phyloP scores from a whole-genome alignment of 1,284 basidiomycete species.

The Moniliella sp. region DNA sequence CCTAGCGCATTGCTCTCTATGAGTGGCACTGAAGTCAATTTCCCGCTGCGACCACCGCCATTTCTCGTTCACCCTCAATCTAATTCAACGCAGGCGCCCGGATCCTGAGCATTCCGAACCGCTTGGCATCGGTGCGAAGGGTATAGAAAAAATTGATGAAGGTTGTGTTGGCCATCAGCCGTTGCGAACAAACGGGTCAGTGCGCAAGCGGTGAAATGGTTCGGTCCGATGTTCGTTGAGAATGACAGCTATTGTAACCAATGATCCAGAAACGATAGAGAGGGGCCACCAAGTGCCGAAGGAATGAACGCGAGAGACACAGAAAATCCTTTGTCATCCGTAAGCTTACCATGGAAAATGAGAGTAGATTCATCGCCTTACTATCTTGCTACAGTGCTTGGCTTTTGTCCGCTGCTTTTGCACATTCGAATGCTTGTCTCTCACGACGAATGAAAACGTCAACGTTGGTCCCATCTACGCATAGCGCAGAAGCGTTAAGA shows the following conservation, averaged over 20 bases:
- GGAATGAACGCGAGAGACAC: no score
- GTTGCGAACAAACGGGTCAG: conserved; percentile 61
- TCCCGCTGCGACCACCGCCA: no score
- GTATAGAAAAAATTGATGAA: conserved; percentile 76
- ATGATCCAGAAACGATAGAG: conserved; percentile 2
- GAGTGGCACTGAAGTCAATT: no score
- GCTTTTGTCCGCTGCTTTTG: conserved; percentile 47
- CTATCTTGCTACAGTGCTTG: conserved; percentile 62
- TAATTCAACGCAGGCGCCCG: conserved; percentile 71
- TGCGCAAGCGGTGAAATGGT: conserved; percentile 67
- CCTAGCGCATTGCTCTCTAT: no score
- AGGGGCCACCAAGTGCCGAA: neutral
- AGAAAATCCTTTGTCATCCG: no score
- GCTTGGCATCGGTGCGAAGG: conserved; percentile 69
- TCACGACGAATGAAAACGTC: no score
- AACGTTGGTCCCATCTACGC: conserved; percentile 46
- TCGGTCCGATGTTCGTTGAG: conserved; percentile 94
- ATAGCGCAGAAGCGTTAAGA: no score
- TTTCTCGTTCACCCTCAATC: conserved; percentile 69
- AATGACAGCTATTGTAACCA: conserved; percentile 33
- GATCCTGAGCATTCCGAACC: conserved; percentile 83
- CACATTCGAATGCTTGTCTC: no score
- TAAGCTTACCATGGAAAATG: conserved; percentile 71
- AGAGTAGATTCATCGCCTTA: conserved; percentile 83
- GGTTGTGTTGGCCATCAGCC: conserved; percentile 69